phyloP scores from a whole-genome alignment of 345 rosid genomes.

The Lumnitzera littorea region DNA sequence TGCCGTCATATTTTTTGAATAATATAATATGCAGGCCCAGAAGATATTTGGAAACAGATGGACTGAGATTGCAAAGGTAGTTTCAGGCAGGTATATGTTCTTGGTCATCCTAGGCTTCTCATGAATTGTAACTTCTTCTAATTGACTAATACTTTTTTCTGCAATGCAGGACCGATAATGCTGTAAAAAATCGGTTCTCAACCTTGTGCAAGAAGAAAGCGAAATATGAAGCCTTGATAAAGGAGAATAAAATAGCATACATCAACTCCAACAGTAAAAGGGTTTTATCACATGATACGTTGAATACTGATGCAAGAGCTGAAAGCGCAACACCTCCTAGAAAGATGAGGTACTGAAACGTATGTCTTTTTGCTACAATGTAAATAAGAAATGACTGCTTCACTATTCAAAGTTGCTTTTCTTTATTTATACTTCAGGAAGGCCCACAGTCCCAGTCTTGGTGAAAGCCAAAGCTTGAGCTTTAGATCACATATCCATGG shows the following conservation, averaged over 20 bases:
- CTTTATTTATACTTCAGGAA: conserved; percentile 33
- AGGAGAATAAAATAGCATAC: conserved; percentile 52
- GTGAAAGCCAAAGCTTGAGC: conserved; percentile 32
- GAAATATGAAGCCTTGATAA: conserved; percentile 82
- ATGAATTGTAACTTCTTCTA: not conserved
- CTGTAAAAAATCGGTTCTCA: conserved; percentile 95
- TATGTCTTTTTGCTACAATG: not conserved
- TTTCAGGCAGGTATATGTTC: conserved; percentile 80
- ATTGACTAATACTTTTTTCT: conserved; percentile 1
- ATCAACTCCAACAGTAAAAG: conserved; percentile 70
- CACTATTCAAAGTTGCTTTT: not conserved
- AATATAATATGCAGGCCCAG: conserved; percentile 63
- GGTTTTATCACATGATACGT: conserved; percentile 35
- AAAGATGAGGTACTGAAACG: conserved; percentile 39
- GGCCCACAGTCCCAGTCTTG: conserved; percentile 44
- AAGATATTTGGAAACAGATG: conserved; percentile 91
- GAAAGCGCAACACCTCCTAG: conserved; percentile 41
- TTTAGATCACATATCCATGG: conserved; percentile 47
- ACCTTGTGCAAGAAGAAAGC: conserved; percentile 97
- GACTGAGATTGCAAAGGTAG: conserved; percentile 99
- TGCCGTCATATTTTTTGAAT: not conserved
- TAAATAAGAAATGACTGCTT: not conserved
- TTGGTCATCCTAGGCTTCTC: not conserved
- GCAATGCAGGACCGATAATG: conserved; percentile 81
- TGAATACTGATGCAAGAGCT: conserved; percentile 27